Evolutionary conservation across 2,329 filamentous ascomycete species (phyloP).

Genomic region (Colletotrichum endophyticum): DNA sequence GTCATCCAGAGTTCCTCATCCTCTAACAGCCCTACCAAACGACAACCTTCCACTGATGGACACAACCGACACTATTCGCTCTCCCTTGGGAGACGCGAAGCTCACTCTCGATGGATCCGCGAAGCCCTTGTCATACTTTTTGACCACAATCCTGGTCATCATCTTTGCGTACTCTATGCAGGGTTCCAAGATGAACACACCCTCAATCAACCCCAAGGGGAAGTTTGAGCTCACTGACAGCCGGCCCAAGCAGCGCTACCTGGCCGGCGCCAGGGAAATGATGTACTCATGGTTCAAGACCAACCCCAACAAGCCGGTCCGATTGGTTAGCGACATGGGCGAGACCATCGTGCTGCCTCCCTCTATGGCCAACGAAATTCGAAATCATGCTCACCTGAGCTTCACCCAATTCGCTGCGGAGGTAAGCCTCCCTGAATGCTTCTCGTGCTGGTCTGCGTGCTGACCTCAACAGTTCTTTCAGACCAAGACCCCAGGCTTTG

Average conservation of each 20-base stretch:
- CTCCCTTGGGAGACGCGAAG: not conserved
- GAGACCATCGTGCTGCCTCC: not conserved
- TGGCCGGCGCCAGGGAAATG: not conserved
- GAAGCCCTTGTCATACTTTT: not conserved
- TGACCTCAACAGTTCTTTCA: not conserved
- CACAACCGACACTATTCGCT: not conserved
- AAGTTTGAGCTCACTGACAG: not conserved
- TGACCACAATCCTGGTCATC: not conserved
- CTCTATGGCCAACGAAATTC: slow-evolving; percentile 1
- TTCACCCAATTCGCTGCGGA: not conserved
- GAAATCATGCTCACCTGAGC: not conserved
- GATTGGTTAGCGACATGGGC: not conserved
- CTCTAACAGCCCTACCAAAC: too few relatives aligned
- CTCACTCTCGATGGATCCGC: not conserved
- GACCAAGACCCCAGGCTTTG: not conserved
- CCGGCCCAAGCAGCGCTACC: not conserved
- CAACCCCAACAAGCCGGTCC: slow-evolving; percentile 1
- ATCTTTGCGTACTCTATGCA: slow-evolving; percentile 1
- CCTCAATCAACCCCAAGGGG: not conserved
- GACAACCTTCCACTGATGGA: not conserved
- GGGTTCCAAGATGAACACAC: not conserved
- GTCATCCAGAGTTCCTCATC: not conserved
- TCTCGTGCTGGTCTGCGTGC: too few relatives aligned
- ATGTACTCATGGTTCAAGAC: not conserved
- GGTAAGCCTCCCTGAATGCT: not conserved